Percentiles rank a stretch among this genome's conserved stretches.
phyloP scores from a whole-genome alignment of 23 red algal species.

The Gracilariopsis chorda region DNA sequence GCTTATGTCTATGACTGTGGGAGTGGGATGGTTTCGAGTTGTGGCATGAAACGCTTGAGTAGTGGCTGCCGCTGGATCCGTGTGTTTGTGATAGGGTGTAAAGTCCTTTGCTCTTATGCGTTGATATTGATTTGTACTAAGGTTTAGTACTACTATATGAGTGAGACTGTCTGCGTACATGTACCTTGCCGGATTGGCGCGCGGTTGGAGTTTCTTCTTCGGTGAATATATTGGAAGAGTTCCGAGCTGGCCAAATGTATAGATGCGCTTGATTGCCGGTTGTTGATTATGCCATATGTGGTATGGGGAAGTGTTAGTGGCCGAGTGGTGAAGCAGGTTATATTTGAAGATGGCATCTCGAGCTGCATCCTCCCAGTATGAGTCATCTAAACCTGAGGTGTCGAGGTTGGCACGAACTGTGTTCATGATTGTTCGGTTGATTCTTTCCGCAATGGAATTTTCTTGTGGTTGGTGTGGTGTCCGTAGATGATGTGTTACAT shows the following conservation, averaged over 20 bases:
- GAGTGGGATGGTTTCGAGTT: neutral
- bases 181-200: neutral
- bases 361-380: neutral
- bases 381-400: neutral
- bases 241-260: neutral
- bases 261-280: neutral
- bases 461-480: slow-evolving; percentile 15
- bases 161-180: neutral
- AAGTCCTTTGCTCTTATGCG: neutral
- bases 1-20: neutral
- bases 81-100: neutral
- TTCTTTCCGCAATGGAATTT: neutral
- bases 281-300: neutral
- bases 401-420: neutral
- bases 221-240: neutral
- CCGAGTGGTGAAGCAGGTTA: neutral
- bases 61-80: neutral
- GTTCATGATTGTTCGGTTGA: slow-evolving; percentile 23
- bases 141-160: neutral
- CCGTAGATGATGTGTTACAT: neutral
- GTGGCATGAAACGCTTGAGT: neutral
- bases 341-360: neutral
- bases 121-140: neutral
- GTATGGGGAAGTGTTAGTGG: neutral
- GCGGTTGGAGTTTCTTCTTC: neutral